phyloP scores from a whole-genome alignment of 2,329 filamentous ascomycete genomes.

The Aureobasidium lini region DNA sequence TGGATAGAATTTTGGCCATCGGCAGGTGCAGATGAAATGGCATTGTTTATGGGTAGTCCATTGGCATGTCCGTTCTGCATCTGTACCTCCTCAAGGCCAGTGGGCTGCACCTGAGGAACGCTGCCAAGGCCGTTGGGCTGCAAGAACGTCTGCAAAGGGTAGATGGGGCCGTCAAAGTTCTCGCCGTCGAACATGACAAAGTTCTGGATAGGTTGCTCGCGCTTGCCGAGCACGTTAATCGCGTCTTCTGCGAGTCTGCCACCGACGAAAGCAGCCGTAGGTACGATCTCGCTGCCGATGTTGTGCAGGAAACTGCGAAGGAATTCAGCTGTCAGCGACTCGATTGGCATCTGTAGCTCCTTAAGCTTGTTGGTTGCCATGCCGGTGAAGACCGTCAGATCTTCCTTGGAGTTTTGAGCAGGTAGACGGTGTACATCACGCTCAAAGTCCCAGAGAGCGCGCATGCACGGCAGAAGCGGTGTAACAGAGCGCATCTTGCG shows the following conservation, averaged over 20 bases:
- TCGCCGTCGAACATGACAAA: conserved; percentile 87
- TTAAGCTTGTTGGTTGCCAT: conserved; percentile 72
- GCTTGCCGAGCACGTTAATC: conserved; percentile 86
- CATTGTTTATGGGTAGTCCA: not conserved
- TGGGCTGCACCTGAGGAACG: conserved; percentile 4
- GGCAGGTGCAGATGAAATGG: not conserved
- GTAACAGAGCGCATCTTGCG: conserved; percentile 69
- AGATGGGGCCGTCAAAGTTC: conserved; percentile 68
- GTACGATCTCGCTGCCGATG: conserved; percentile 72
- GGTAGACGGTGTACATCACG: conserved; percentile 33
- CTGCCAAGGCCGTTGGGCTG: not conserved
- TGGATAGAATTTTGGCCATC: not conserved
- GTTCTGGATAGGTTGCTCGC: conserved; percentile 94
- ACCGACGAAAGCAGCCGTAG: conserved; percentile 81
- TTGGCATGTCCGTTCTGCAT: not conserved
- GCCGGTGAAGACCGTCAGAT: conserved; percentile 69
- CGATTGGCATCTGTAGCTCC: conserved; percentile 45
- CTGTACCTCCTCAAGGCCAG: not conserved
- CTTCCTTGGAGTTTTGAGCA: conserved; percentile 46
- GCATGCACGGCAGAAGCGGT: conserved; percentile 74
- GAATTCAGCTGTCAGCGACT: conserved; percentile 49
- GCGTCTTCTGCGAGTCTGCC: conserved; percentile 91
- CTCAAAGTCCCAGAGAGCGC: conserved; percentile 85
- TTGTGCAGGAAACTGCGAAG: conserved; percentile 82
- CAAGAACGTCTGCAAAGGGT: conserved; percentile 31